phyloP scores from a whole-genome alignment of 495 filamentous ascomycete genomes.

The Penicillium parvum region DNA sequence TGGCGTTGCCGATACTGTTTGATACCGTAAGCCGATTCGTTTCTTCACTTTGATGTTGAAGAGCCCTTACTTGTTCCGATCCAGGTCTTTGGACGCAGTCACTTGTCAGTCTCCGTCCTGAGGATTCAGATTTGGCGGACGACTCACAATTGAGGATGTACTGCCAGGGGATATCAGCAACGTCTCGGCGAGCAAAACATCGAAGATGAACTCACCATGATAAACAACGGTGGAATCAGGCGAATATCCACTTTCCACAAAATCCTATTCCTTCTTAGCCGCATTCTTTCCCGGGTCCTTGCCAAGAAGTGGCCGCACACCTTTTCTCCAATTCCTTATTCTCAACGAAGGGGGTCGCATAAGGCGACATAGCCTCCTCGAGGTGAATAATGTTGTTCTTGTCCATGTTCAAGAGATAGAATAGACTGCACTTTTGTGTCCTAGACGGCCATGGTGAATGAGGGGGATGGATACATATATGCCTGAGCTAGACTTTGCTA shows the following conservation, averaged over 20 bases:
- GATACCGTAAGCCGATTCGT: neutral
- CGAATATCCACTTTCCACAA: slow-evolving; percentile 6
- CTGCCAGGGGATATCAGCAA: slow-evolving; percentile 1
- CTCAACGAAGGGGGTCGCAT: neutral
- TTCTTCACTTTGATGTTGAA: neutral
- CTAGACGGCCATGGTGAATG: neutral
- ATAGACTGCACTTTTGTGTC: neutral
- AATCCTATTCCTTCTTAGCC: slow-evolving; percentile 1
- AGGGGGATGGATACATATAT: neutral
- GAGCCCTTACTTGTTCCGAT: slow-evolving; percentile 5
- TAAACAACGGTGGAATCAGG: slow-evolving; percentile 5
- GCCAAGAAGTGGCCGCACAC: neutral
- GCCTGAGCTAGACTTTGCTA: neutral
- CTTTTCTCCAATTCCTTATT: slow-evolving; percentile 1
- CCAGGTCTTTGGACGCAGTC: slow-evolving; percentile 3
- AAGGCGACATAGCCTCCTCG: neutral
- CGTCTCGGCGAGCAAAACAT: neutral
- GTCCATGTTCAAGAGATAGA: neutral
- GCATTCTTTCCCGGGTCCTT: neutral
- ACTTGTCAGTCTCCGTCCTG: neutral
- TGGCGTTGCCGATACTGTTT: slow-evolving; percentile 2
- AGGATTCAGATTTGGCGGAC: neutral
- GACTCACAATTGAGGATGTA: slow-evolving; percentile 5
- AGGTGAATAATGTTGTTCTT: neutral
- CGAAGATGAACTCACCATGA: slow-evolving; percentile 5